These are phyloP conservation scores for Phytophthora sp. DNA, from an alignment of 352 stramenopile species.

Conservation along the genomic window DNA sequence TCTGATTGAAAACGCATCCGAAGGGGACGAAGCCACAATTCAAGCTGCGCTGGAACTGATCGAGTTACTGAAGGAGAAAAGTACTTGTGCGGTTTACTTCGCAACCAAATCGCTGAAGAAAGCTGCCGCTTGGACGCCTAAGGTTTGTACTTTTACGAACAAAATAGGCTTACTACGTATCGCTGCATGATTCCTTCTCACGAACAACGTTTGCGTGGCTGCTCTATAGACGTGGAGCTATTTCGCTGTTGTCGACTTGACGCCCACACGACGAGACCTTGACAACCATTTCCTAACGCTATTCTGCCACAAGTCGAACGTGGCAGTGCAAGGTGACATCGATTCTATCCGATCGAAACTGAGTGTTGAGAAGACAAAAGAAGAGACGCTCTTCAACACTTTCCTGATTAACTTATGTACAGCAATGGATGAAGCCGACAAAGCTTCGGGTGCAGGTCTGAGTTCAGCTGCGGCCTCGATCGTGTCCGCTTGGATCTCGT, in stretches of 20 bases:
- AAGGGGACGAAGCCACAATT: conserved; percentile 49
- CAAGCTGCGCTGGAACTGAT: conserved; percentile 49
- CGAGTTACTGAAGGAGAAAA: conserved; percentile 45
- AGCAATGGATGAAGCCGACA: conserved; percentile 25
- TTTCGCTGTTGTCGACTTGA: conserved; percentile 52
- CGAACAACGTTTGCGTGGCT: background rate
- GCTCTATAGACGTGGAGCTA: conserved; percentile 54
- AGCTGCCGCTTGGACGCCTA: conserved; percentile 50
- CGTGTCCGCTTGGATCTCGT: conserved; percentile 34
- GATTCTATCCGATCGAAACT: conserved; percentile 22
- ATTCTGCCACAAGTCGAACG: conserved; percentile 28
- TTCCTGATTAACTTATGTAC: conserved; percentile 28
- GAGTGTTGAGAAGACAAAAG: conserved; percentile 23
- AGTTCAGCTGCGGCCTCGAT: conserved; percentile 18
- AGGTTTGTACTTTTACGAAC: too few relatives aligned
- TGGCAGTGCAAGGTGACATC: conserved; percentile 20
- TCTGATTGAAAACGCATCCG: conserved; percentile 52
- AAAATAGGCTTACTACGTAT: too few relatives aligned
- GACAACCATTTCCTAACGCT: conserved; percentile 44
- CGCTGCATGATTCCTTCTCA: too few relatives aligned
- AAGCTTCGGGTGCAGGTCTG: conserved; percentile 11
- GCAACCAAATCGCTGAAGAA: conserved; percentile 41
- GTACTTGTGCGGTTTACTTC: conserved; percentile 51
- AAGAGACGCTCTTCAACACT: conserved; percentile 22
- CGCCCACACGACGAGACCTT: conserved; percentile 43